Conservation (phyloP, 257 asterid species). For the Verbena officinalis region DNA sequence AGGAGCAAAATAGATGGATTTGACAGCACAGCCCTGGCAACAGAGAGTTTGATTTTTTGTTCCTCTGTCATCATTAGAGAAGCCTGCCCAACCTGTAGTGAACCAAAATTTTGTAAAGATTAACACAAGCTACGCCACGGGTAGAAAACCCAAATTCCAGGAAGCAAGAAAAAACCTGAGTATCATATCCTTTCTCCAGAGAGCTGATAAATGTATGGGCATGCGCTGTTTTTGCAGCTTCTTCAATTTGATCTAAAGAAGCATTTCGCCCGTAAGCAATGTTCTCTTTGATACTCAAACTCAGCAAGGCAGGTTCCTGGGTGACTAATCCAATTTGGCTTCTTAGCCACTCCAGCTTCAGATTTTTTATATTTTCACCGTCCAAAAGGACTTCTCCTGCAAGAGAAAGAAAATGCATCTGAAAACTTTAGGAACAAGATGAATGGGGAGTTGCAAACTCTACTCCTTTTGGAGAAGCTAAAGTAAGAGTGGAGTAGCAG, state of each 20-base stretch:
- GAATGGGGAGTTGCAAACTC: too few species aligned
- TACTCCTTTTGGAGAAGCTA: too few species aligned
- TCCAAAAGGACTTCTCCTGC: conserved; percentile 99
- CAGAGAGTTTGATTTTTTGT: conserved; percentile 95
- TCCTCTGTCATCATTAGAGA: conserved; percentile 87
- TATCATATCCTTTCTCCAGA: conserved; percentile 84
- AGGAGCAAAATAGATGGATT: conserved; percentile 94
- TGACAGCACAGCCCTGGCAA: conserved; percentile 96
- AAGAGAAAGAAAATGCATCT: conserved; percentile 19
- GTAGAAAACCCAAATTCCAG: conserved; percentile 17
- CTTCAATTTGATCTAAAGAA: conserved; percentile 91
- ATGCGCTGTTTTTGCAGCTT: conserved; percentile 98
- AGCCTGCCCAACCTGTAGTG: conserved; percentile 85
- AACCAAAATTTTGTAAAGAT: conserved; percentile 26
- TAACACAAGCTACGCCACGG: conserved; percentile 11
- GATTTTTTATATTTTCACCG: conserved; percentile 96
- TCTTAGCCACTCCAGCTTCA: conserved; percentile 96
- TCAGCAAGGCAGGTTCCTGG: conserved; percentile 97
- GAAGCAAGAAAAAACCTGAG: conserved; percentile 71
- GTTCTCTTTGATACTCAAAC: conserved; percentile 93
- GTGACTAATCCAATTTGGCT: conserved; percentile 98
- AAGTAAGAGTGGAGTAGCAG: too few species aligned
- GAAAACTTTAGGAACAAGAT: conserved; percentile 12
- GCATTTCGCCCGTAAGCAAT: conserved; percentile 97
- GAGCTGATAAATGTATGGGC: conserved; percentile 99